Evolutionary conservation across 2,329 filamentous ascomycete species (phyloP).

Genomic region (Coccinonectria pachysandricola): DNA sequence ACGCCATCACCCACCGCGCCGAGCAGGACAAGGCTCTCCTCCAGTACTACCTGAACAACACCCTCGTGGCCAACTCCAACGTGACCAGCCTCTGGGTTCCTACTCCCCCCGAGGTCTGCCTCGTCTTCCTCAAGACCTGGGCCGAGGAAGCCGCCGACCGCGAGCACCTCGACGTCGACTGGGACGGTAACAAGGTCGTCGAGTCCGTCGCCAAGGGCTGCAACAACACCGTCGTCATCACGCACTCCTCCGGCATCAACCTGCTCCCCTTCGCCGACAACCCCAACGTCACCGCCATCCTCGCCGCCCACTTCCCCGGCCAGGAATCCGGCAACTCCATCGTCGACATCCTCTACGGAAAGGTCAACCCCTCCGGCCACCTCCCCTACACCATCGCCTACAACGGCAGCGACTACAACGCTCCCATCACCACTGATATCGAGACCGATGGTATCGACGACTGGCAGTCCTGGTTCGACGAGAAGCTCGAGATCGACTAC

Average conservation of each 20-base stretch:
- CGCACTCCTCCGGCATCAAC: conserved; percentile 59
- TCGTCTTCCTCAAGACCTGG: conserved; percentile 57
- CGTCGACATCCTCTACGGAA: conserved; percentile 57
- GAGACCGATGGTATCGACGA: conserved; percentile 27
- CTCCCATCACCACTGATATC: conserved; percentile 27
- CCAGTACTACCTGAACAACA: conserved; percentile 37
- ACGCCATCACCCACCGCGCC: conserved; percentile 34
- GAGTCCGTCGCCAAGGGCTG: conserved; percentile 49
- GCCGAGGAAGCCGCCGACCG: conserved; percentile 54
- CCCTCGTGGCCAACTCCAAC: conserved; percentile 26
- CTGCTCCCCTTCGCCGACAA: conserved; percentile 59
- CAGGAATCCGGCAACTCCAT: conserved; percentile 61
- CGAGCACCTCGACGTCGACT: conserved; percentile 42
- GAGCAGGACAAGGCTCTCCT: conserved; percentile 36
- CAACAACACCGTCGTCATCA: conserved; percentile 55
- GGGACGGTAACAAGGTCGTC: conserved; percentile 51
- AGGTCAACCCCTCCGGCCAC: conserved; percentile 56
- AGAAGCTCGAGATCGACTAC: conserved; percentile 60
- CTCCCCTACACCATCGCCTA: conserved; percentile 64
- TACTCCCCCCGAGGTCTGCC: conserved; percentile 50
- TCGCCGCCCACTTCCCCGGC: conserved; percentile 61
- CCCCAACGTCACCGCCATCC: conserved; percentile 54
- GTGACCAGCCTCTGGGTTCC: conserved; percentile 36
- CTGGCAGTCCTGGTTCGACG: conserved; percentile 42
- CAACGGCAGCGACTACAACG: conserved; percentile 37